Base-by-base conservation (phyloP, 768 basidiomycete genomes). In the Tylopilus sp. region DNA sequence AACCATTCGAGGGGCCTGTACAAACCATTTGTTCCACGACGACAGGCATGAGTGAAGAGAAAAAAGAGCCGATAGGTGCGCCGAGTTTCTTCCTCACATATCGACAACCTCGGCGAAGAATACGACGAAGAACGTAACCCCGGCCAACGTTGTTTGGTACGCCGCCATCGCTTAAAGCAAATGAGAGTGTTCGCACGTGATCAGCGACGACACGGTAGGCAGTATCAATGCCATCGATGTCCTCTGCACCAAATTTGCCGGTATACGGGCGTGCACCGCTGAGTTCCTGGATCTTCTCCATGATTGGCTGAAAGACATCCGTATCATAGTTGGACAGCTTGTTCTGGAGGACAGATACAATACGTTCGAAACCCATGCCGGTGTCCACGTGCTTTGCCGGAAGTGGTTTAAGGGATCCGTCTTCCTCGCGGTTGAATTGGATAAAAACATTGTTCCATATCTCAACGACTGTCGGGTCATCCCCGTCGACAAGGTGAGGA, bases 371-470 rank as follows among this genome's bases (percentile, higher is more conserved):
- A 39, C 97, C 97, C 95, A 99, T 94, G 45, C 97, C 97, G 6
- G 97, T 99, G 67, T 99, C 97, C 56, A 99, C 90, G 61, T 99
- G 97, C 71, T 94, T 93, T 28, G 86, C 82, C 22, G 97, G 97
- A 13, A 99, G 79, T 1, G 80, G 53, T 47, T 80, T 83, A 15
- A 99, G 79, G 18, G 85, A 82, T 36, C 89, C 88, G 51, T 95
- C 89, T 40, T 83, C 80, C 69, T 98, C 95, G 42, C 97, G 89
- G 68, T 99, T 98, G 76, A 89, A 99, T 63, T 98, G 95, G 65
- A 99, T 98, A 68, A 98, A 99, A 50, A 99, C 97, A 67, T 97
- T 98, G 75, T 99, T 99, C 97, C 97, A 99, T 59, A 99, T 95
- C 71, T 95, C 93, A 51, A 99, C 79, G 8, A 99, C 97, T 56